Evolutionary conservation across 108 stramenopile genomes (phyloP).

Genomic region (Heterococcus sp.): DNA sequence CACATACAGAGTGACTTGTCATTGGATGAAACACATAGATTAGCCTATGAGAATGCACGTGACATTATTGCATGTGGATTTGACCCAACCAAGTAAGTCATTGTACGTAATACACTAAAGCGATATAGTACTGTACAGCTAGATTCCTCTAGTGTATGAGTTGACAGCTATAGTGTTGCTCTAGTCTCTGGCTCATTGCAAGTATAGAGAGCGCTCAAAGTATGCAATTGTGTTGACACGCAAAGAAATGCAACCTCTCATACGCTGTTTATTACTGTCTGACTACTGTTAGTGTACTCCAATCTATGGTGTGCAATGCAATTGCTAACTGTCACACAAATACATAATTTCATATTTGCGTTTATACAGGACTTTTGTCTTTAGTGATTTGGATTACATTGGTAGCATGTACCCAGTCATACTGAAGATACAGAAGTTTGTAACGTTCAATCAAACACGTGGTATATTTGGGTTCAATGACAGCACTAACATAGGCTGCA

Average conservation of each 20-base stretch:
- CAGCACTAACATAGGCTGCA: constrained; percentile 71
- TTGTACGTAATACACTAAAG: no score
- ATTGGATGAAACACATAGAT: constrained; percentile 74
- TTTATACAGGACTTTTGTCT: constrained; percentile 55
- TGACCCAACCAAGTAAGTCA: constrained; percentile 65
- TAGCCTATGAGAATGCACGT: constrained; percentile 94
- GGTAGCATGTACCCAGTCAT: constrained; percentile 94
- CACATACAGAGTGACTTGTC: constrained; percentile 3
- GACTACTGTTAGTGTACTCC: no score
- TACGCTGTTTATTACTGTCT: no score
- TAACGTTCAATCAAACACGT: constrained; percentile 61
- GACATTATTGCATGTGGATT: constrained; percentile 99
- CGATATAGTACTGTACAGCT: no score
- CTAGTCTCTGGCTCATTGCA: no score
- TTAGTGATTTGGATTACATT: constrained; percentile 92
- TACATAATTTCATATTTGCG: no score
- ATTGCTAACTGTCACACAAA: neutral
- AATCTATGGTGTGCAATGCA: constrained; percentile 52
- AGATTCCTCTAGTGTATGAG: no score
- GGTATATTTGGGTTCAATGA: constrained; percentile 95
- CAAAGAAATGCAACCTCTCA: no score
- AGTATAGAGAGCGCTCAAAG: no score
- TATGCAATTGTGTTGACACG: no score
- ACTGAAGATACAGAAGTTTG: constrained; percentile 87
- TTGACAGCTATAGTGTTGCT: no score